phyloP scores from a whole-genome alignment of 768 basidiomycete genomes.

The Rubroboletus satanas region DNA sequence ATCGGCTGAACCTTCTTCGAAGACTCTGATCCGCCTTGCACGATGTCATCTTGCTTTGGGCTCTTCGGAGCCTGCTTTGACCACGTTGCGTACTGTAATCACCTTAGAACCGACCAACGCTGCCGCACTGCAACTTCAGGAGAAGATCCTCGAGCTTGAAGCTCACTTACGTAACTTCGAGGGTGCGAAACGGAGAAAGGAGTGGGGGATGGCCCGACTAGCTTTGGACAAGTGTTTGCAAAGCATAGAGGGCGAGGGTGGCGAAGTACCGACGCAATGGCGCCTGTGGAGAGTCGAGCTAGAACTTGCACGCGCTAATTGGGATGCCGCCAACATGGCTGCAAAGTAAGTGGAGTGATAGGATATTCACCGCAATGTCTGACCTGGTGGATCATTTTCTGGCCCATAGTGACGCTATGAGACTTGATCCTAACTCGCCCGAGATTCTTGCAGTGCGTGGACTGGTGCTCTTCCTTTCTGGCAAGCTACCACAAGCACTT shows the following conservation, averaged over 20 bases:
- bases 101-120: conserved; percentile 59
- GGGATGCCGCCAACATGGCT: conserved; percentile 68
- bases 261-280: conserved; percentile 77
- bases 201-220: conserved; percentile 77
- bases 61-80: conserved; percentile 59
- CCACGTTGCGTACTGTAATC: conserved; percentile 60
- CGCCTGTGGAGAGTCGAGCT: conserved; percentile 75
- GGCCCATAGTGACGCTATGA: conserved; percentile 62
- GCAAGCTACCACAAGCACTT: conserved; percentile 65
- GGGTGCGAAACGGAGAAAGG: conserved; percentile 49
- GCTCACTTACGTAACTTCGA: conserved; percentile 64
- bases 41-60: conserved; percentile 83
- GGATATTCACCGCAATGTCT: neutral
- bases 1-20: conserved; percentile 55
- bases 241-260: conserved; percentile 70
- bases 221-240: conserved; percentile 76
- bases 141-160: conserved; percentile 58
- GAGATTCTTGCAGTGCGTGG: conserved; percentile 79
- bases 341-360: conserved; percentile 57
- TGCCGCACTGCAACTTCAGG: conserved; percentile 56
- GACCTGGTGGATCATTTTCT: neutral
- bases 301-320: conserved; percentile 64
- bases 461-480: conserved; percentile 69
- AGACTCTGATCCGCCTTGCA: conserved; percentile 79
- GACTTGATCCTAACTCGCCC: conserved; percentile 67